Evolutionary conservation across 768 basidiomycete genomes (phyloP), one percentile per base, ranked within the genome.

Genomic region (Lyophyllum decastes): DNA sequence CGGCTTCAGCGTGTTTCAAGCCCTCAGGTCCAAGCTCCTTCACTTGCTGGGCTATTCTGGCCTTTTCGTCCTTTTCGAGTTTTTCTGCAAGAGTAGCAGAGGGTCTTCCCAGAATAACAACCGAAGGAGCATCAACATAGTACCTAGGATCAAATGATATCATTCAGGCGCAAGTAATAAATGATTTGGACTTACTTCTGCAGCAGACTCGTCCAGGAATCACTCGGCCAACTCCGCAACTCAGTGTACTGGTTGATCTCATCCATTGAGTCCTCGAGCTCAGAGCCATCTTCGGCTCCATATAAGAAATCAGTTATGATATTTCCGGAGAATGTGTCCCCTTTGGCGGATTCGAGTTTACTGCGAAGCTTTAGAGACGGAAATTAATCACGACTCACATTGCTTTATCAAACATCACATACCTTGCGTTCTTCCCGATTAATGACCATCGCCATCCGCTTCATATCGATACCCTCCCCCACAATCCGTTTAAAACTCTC

Each of bases 381-480:
- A 54, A 64, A 35, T 49, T 33, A n/a, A 33, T 48, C 16, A 34
- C 54, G 52, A 30, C 7, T 17, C 49, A 33, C 35, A 38, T 16
- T 50, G 49, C 49, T 6, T 38, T 34, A 34, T 47, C 34, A 49
- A 35, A 38, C 33, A 47, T n/a, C 3, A 63, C 71, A 51, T 57
- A 90, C 88, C 79, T 95, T 94, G 54, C 95, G 87, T 73, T 93
- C 90, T 64, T 97, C 94, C 50, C 94, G 79, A 61, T 87, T 84
- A 46, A 99, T 85, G 17, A 97, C 79, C 84, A 92, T 88, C 16
- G 73, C 71, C 89, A 99, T 97, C 10, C 96, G 79, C 27, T 86
- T 79, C 89, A 98, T 94, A 71, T 98, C 93, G 49, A 98, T 78
- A 3, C 91, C 94, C 52, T 89, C 84, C 17, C 80, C 65, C 8